Conservation (phyloP, 208 protist genomes). For the Strigomonas culicis region DNA sequence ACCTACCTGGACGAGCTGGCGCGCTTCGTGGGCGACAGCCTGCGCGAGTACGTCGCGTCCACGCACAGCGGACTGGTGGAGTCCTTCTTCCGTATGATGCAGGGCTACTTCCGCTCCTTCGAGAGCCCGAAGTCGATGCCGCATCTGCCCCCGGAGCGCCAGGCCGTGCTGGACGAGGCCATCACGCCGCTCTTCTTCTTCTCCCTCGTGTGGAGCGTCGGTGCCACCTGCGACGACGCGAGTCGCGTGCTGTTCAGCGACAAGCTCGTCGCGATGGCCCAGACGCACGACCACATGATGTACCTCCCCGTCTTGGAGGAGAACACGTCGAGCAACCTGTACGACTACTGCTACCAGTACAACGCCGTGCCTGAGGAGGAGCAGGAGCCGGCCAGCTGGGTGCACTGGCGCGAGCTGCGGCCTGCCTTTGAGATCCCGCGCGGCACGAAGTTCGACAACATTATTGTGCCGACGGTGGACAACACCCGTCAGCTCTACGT, state of each 20-base stretch:
- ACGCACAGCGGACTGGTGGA: constrained; percentile 92
- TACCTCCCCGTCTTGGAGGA: constrained; percentile 33
- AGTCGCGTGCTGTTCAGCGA: constrained; percentile 89
- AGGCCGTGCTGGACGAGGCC: constrained; percentile 42
- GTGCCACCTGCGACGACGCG: constrained; percentile 89
- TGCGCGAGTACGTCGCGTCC: constrained; percentile 92
- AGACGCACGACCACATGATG: constrained; percentile 29
- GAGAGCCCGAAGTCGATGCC: constrained; percentile 11
- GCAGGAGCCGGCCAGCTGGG: constrained; percentile 50
- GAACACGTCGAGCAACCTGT: constrained; percentile 40
- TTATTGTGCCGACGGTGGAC: constrained; percentile 93
- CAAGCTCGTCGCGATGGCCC: constrained; percentile 71
- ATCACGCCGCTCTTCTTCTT: constrained; percentile 95
- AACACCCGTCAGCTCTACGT: constrained; percentile 91
- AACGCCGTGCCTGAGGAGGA: constrained; percentile 19
- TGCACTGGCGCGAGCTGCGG: constrained; percentile 68
- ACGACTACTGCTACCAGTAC: constrained; percentile 93
- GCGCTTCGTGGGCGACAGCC: constrained; percentile 73
- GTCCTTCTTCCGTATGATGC: constrained; percentile 93
- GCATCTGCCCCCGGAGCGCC: constrained; percentile 39
- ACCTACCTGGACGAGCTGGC: constrained; percentile 81
- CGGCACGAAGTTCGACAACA: constrained; percentile 82
- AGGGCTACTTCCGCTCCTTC: constrained; percentile 85
- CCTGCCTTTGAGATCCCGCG: constrained; percentile 42
- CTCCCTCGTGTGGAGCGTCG: constrained; percentile 95